phyloP scores from a whole-genome alignment of 2,329 filamentous ascomycete species.

The Neopestalotiopsis rosae region DNA sequence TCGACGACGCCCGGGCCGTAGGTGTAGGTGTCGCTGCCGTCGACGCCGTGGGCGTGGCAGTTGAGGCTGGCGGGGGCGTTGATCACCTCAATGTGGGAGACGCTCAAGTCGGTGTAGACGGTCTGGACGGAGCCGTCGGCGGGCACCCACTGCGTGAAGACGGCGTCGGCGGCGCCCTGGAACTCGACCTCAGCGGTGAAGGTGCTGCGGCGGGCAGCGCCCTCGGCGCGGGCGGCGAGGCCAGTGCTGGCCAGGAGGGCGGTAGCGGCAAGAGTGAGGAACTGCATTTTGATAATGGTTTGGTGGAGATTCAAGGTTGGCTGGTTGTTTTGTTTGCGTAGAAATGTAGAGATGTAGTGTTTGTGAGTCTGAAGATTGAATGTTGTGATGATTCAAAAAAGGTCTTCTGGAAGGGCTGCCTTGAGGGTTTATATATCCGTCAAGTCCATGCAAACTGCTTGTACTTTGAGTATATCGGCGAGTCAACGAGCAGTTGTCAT shows the following conservation, averaged over 20 bases:
- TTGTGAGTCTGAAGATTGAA: not conserved
- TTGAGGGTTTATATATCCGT: not conserved
- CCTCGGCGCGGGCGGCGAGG: constrained; percentile 12
- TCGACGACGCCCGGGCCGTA: constrained; percentile 9
- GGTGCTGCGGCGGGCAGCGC: not conserved
- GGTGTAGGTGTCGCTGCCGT: constrained; percentile 14
- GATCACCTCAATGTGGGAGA: constrained; percentile 10
- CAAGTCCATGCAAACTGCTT: not conserved
- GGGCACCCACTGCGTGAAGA: not conserved
- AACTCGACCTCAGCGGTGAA: not conserved
- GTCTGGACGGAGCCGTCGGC: not conserved
- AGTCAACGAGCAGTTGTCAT: not conserved
- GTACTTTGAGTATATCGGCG: not conserved
- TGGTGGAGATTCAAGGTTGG: not conserved
- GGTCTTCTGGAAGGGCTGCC: not conserved
- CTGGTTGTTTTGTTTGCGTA: not conserved
- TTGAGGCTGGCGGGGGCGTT: constrained; percentile 5
- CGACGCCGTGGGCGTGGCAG: constrained; percentile 11
- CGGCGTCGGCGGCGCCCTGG: constrained; percentile 13
- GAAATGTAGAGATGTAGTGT: not conserved
- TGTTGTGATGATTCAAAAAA: not conserved
- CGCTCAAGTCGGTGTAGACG: constrained; percentile 5
- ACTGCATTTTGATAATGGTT: constrained; percentile 14
- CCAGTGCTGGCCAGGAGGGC: constrained; percentile 11
- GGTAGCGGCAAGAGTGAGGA: constrained; percentile 7